Evolutionary conservation across 345 rosid genomes (phyloP), one percentile per base, ranked within the genome.

Genomic region (Pistacia integerrima): DNA sequence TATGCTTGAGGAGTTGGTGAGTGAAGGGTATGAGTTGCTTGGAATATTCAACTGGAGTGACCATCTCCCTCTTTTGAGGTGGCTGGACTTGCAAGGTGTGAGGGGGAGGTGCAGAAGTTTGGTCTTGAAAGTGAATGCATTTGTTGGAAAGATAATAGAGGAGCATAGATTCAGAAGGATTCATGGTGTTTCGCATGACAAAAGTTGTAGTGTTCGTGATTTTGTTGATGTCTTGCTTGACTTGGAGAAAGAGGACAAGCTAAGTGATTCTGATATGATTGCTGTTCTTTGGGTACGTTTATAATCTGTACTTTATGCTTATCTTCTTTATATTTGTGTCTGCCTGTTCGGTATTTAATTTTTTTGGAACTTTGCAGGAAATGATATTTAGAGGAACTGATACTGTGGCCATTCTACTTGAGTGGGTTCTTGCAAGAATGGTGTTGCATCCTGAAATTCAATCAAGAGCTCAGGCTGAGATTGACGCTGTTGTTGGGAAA

Each of bases 1-100:
- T 14, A 78, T 82, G 69, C 79, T 87, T 25, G 89, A 84, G 83
- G 51, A 70, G 62, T 70, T 88, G 63, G 88, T 87, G 8, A 80
- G 76, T 2, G 90, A 88, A 82, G 90, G 89, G 2, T 84, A 85
- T 55, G 85, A 85, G 56, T 72, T 88, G 69, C 82, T 85, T 55
- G 98, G 97, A 12, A 76, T 74, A 22, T 92, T 92, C 70, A 93
- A 93, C 60, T 93, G 95, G 97, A 84, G 95, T 57, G 98, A 60
- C 79, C 73, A 75, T 71, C 83, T 81, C 75, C 82, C 80, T 77
- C 63, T 84, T 17, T 59, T 77, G 81, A 80, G 82, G 4, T 72
- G 67, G 80, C 35, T 83, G 18, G 86, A 87, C 64, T 58, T 82
- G 77, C 92, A 87, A 79, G 86, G 90, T 1, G 85, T 87, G 64